A percentile compares a stretch with the other conserved stretches of the same genome.
These are phyloP conservation scores for Ceratocystis papillata DNA, from an alignment of 2,329 filamentous ascomycete genomes.

Conservation along the genomic window DNA sequence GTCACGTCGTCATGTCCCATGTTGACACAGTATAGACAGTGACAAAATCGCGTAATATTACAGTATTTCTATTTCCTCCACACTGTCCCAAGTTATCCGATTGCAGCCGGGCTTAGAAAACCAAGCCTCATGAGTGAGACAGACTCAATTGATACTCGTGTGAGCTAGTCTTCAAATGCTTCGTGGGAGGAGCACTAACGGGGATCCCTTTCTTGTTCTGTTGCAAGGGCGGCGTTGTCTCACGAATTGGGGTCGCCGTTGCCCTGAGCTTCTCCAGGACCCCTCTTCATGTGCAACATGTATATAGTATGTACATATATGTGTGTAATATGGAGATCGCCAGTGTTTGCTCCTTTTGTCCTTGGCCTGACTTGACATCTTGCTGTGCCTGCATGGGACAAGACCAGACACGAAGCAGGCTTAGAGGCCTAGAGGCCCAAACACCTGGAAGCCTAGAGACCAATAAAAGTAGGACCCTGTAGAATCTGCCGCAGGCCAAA, in stretches of 20 bases:
- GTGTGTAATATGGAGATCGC: background rate
- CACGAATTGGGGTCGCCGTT: background rate
- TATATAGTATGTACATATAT: background rate
- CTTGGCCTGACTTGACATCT: background rate
- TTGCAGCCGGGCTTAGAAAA: slow-evolving; percentile 3
- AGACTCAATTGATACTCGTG: background rate
- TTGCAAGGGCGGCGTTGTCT: background rate
- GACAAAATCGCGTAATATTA: background rate
- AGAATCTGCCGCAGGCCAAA: background rate
- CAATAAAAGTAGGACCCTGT: slow-evolving; percentile 10
- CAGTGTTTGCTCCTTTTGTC: slow-evolving; percentile 5
- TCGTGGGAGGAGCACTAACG: background rate
- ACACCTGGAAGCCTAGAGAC: background rate
- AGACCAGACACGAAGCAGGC: background rate
- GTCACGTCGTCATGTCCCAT: no score
- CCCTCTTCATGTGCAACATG: background rate
- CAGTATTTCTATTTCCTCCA: background rate
- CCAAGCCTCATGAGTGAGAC: background rate
- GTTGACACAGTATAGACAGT: background rate
- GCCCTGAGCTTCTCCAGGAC: background rate
- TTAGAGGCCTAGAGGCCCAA: background rate
- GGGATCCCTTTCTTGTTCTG: background rate
- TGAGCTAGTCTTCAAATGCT: background rate
- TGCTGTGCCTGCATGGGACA: slow-evolving; percentile 8
- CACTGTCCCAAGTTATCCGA: slow-evolving; percentile 10